Base-by-base conservation (phyloP, 306 rosid genomes). In the Rosa rugosa region DNA sequence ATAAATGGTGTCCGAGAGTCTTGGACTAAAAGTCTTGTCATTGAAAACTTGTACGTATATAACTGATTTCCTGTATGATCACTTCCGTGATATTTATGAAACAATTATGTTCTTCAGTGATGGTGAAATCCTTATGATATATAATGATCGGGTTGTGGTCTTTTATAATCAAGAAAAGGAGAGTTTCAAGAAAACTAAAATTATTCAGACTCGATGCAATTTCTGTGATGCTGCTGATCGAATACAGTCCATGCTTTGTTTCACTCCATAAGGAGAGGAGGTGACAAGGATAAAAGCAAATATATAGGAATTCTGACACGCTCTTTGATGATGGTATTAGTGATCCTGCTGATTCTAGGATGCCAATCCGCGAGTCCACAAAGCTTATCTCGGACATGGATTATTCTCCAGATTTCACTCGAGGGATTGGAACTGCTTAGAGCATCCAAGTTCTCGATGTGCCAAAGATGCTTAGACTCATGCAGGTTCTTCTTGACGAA, bases 21-120 rank as follows among this genome's bases (percentile, higher is more conserved):
- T 11, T 77, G 80, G 80, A 77, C 74, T 12, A 77, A 77, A 38
- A 31, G 11, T 56, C 34, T 34, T 50, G 80, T 66, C n/a, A 20
- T 77, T n/a, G 73, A 67, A 22, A 49, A 31, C 25, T 34, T 77
- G 16, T 27, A 27, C 31, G 31, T 66, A 65, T 47, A 12, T 11
- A 46, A 11, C 51, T 46, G 51, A 46, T 46, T 46, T 76, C 72
- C 72, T 31, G 17, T 6, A 20, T 31, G 49, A 64, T 8, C 72
- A 5, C 3, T 27, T 25, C 71, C 45, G 44, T 75, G 62, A 76
- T 51, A n/a, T 64, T 12, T 76, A 65, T 38, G 65, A 47, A 47
- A 66, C 80, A 11, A 23, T 67, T 23, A 49, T 46, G 59, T 66
- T 66, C 40, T 34, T 77, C 66, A 38, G 34, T 31, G 50, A 77